phyloP scores from a whole-genome alignment of 1,284 basidiomycete species.

The Ceratobasidium theobromae region DNA sequence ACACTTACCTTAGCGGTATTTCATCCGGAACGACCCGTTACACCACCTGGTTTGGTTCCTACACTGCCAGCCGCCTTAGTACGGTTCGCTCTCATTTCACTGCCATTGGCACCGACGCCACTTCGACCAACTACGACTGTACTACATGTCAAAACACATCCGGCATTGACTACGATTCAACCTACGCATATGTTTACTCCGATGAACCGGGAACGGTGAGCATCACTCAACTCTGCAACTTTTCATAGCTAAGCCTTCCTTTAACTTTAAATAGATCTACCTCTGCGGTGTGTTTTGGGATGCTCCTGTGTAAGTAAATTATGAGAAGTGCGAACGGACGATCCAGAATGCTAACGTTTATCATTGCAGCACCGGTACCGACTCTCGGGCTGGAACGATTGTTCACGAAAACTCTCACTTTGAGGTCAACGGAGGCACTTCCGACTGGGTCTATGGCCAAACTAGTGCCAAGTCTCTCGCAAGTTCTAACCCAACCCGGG shows the following conservation, averaged over 20 bases:
- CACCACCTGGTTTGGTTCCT: conserved; percentile 32
- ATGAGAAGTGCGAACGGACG: neutral
- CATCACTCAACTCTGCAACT: neutral
- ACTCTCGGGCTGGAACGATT: conserved; percentile 13
- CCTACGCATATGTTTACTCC: conserved; percentile 27
- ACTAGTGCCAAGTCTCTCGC: neutral
- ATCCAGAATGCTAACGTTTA: neutral
- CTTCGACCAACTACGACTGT: conserved; percentile 28
- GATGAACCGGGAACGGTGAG: conserved; percentile 4
- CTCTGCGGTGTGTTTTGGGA: conserved; percentile 32
- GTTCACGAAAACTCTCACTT: conserved; percentile 7
- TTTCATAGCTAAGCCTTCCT: neutral
- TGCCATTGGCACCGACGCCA: conserved; percentile 14
- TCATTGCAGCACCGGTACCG: neutral
- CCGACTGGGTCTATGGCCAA: neutral
- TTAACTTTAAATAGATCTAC: neutral
- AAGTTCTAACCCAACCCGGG: neutral
- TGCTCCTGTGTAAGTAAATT: conserved; percentile 25
- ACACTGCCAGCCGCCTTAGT: neutral
- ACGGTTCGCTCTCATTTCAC: conserved; percentile 17
- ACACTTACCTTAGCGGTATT: conserved; percentile 4
- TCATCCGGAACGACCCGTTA: conserved; percentile 19
- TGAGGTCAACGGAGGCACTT: neutral
- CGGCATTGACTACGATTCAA: conserved; percentile 7
- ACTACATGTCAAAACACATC: conserved; percentile 8